Percentiles rank a stretch among this genome's conserved stretches.
These are phyloP conservation scores for Kwoniella sp. DNA, from an alignment of 768 basidiomycete species.

Conservation along the genomic window DNA sequence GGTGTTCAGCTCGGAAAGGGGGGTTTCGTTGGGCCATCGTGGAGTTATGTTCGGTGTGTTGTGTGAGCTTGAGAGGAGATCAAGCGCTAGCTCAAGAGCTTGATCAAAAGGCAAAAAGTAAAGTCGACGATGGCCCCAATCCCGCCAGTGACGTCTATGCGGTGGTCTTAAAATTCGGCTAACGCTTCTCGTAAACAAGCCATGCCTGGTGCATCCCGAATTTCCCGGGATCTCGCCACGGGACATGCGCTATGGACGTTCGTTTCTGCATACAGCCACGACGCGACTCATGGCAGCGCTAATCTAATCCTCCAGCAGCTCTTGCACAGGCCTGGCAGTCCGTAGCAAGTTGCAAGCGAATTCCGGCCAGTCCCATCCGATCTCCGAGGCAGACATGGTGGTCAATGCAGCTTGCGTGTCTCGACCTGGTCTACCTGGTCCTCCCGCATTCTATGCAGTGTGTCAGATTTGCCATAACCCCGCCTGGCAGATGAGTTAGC, in stretches of 20 bases:
- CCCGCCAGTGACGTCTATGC: too few relatives aligned
- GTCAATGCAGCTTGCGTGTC: conserved; percentile 39
- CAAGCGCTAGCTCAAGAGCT: too few relatives aligned
- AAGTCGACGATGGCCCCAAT: too few relatives aligned
- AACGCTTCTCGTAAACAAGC: too few relatives aligned
- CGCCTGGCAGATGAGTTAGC: background rate
- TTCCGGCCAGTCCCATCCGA: conserved; percentile 41
- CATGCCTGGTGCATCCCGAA: too few relatives aligned
- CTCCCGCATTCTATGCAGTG: conserved; percentile 36
- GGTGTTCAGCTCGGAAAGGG: background rate
- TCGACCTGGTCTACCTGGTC: conserved; percentile 42
- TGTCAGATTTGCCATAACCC: background rate
- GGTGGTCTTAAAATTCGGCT: too few relatives aligned
- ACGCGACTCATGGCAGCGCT: background rate
- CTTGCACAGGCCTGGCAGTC: conserved; percentile 15
- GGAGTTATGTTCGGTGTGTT: too few relatives aligned
- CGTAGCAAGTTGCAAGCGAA: conserved; percentile 24
- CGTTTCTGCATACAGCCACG: too few relatives aligned
- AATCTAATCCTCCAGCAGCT: background rate
- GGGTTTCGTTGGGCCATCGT: background rate
- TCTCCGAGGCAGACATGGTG: conserved; percentile 34
- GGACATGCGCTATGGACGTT: too few relatives aligned
- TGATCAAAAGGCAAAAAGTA: too few relatives aligned
- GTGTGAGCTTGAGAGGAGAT: too few relatives aligned
- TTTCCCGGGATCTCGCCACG: too few relatives aligned